Evolutionary conservation across 352 stramenopile species (phyloP), one percentile per base, ranked within the genome.

Genomic region (Phytophthora fragariaefolia): DNA sequence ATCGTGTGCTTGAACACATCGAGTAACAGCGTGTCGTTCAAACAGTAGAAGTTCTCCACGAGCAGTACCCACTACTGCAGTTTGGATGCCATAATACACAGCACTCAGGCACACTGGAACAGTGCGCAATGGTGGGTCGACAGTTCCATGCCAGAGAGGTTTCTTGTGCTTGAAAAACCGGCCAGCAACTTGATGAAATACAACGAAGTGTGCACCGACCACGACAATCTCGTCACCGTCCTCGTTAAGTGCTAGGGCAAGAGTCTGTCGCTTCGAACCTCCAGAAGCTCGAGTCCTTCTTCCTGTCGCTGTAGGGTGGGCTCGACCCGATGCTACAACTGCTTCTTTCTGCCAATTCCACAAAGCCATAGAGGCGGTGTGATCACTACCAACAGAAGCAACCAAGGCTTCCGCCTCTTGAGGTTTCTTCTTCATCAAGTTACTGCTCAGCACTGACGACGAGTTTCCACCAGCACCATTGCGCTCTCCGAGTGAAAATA

Each of bases 291-390:
- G 32, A 34, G 34, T 38, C 23, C 48, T 66, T 45, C 38, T 51
- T 20, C 67, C 61, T 15, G 47, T 56, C 36, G 63, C 53, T 49
- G 57, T 72, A 40, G 57, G 63, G 27, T 76, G 63, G 2, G 85
- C 81, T 46, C 82, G 67, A 10, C 85, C 83, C 4, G 83, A 92
- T 1, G 82, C 82, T 1, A 92, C 12, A 0, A 95, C 67, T 0
- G 69, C 73, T 48, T 77, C 83, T 57, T 88, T 67, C 30, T 87
- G 76, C 87, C 87, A 95, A 52, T 95, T 79, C 87, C 87, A 95
- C n/a, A 95, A 66, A 1, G 84, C 83, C 77, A 95, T 91, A 28
- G 80, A 90, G 17, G 74, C 74, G 20, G 87, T 81, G 0, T 58
- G 60, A 9, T 93, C 87, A n/a, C 60, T 81, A 3, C 83, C 85